Base-by-base conservation (phyloP, 1,139 yeast genomes). In the Saccharomyces hybrid region DNA sequence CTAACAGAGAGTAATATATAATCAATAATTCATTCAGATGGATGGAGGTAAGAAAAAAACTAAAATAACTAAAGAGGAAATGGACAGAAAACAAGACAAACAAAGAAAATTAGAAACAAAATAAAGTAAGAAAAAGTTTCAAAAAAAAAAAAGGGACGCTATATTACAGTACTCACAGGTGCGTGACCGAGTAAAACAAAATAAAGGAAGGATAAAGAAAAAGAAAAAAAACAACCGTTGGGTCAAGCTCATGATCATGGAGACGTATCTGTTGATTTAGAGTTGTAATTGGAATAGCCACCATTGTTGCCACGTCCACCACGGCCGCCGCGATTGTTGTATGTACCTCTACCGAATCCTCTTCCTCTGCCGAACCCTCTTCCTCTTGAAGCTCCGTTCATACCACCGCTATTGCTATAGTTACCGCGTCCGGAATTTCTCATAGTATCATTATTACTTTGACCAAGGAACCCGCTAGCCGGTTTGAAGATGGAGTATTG, bases 401-500 rank as follows among this genome's bases (percentile, higher is more conserved):
- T 50, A 14, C 60, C 55, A 27, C 58, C 52, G 23, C 56, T 52
- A 19, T 19, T 19, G 29, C 51, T 56, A 26, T 51, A 44, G 29
- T 52, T 44, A 34, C 53, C 46, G 23, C 31, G 32, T 19, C 52
- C 51, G 23, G 23, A 28, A 46, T 48, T 32, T 16, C 46, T 34
- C 38, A 48, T 52, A 25, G 50, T 51, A 49, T 44, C 52, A 11
- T 50, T 53, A 34, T 49, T 48, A 23, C 38, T 48, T 13, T 23
- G 46, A 19, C 31, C 41, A 27, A 64, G 55, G 57, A 65, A 65
- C 13, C 67, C 64, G 51, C 65, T 62, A 11, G 68, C 68, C 34
- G 68, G 68, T 48, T 60, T 61, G 49, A 65, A 65, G 13, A 64
- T 47, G 9, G 66, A 62, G 51, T 60, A 57, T 16, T 52, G 54